Evolutionary conservation across 2,329 filamentous ascomycete genomes (phyloP).

Genomic region (Diaporthe batatas): DNA sequence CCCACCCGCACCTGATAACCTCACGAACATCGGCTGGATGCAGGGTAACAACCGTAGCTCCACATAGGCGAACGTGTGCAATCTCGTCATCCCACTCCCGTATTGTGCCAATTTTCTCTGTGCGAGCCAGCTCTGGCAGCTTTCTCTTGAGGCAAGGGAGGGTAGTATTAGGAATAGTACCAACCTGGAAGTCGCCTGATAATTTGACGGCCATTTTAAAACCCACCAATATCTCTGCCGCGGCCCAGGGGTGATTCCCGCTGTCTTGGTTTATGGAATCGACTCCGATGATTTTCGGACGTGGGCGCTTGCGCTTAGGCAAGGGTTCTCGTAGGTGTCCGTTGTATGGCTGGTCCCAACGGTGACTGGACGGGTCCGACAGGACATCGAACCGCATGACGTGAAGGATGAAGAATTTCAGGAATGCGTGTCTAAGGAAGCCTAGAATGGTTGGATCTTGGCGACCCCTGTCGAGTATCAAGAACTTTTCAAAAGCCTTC

Average conservation of each 20-base stretch:
- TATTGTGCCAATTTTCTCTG: too few species aligned
- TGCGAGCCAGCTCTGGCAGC: too few species aligned
- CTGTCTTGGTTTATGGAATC: not conserved
- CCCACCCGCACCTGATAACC: not conserved
- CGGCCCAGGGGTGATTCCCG: too few species aligned
- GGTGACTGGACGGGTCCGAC: not conserved
- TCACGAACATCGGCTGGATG: not conserved
- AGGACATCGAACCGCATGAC: not conserved
- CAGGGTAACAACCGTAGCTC: not conserved
- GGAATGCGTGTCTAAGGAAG: not conserved
- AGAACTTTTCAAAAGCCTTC: not conserved
- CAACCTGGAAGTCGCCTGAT: too few species aligned
- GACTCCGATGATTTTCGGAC: not conserved
- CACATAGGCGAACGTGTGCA: not conserved
- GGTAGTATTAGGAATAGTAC: too few species aligned
- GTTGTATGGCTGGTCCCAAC: not conserved
- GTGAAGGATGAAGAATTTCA: not conserved
- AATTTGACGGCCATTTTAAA: too few species aligned
- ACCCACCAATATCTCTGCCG: too few species aligned
- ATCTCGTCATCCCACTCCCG: not conserved
- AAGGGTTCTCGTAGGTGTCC: not conserved
- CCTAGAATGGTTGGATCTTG: not conserved
- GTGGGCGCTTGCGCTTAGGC: not conserved
- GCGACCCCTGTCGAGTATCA: not conserved
- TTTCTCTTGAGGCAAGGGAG: too few species aligned